Evolutionary conservation across 768 basidiomycete species (phyloP).

Genomic region (Lyophyllum atratum): DNA sequence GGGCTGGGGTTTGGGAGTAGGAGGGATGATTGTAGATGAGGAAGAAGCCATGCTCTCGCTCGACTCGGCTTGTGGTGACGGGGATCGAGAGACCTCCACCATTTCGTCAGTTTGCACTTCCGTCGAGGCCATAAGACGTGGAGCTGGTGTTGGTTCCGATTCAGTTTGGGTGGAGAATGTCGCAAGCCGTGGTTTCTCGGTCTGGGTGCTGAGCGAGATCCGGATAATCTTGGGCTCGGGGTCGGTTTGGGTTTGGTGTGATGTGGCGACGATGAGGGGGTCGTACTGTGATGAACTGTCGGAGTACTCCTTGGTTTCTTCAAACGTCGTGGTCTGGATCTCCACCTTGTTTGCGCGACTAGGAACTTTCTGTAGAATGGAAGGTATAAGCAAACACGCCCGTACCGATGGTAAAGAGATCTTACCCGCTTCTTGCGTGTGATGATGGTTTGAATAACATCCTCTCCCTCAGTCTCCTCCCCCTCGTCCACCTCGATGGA

Average conservation of each 20-base stretch:
- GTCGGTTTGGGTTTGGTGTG: slow-evolving; percentile 61
- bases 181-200: slow-evolving; percentile 40
- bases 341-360: slow-evolving; percentile 57
- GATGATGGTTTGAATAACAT: slow-evolving; percentile 87
- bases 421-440: slow-evolving; percentile 76
- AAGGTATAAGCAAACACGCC: slow-evolving; percentile 9
- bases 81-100: slow-evolving; percentile 42
- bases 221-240: slow-evolving; percentile 50
- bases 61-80: slow-evolving; percentile 43
- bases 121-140: slow-evolving; percentile 48
- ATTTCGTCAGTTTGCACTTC: slow-evolving; percentile 65
- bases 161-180: slow-evolving; percentile 34
- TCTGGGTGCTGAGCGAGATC: slow-evolving; percentile 57
- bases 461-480: slow-evolving; percentile 66
- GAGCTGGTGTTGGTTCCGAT: slow-evolving; percentile 34
- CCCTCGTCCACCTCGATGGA: slow-evolving; percentile 42
- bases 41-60: slow-evolving; percentile 68
- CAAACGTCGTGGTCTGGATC: slow-evolving; percentile 42
- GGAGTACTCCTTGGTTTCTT: slow-evolving; percentile 74
- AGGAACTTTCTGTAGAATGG: slow-evolving; percentile 60
- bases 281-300: slow-evolving; percentile 78
- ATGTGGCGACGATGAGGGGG: slow-evolving; percentile 47
- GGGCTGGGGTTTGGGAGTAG: slow-evolving; percentile 60
- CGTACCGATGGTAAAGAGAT: slow-evolving; percentile 9
- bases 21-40: slow-evolving; percentile 70